These are phyloP conservation scores for Coniochaeta sp. DNA, from an alignment of 2,329 filamentous ascomycete genomes.

Conservation along the genomic window DNA sequence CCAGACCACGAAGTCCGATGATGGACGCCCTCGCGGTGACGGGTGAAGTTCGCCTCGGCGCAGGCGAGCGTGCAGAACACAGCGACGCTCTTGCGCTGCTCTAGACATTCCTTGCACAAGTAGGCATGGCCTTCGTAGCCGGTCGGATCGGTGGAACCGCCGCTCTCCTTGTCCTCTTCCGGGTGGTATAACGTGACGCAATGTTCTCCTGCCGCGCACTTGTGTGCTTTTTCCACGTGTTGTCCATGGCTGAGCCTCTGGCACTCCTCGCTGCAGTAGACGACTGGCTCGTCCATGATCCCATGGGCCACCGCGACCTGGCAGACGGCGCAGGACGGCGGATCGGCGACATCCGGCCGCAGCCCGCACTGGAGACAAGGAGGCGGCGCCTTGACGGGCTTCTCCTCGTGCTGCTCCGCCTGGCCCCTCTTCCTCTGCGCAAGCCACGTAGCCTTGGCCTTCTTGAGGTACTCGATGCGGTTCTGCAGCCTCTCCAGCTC, in stretches of 20 bases:
- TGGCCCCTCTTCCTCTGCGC: neutral
- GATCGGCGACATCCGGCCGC: neutral
- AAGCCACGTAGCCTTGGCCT: neutral
- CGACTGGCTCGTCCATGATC: neutral
- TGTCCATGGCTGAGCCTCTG: neutral
- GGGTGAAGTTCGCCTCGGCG: neutral
- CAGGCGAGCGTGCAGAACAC: neutral
- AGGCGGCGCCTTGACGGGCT: neutral
- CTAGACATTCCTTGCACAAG: neutral
- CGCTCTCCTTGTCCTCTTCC: neutral
- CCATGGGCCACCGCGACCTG: neutral
- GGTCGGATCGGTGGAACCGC: neutral
- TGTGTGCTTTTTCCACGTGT: neutral
- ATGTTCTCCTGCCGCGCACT: neutral
- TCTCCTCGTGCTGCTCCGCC: neutral
- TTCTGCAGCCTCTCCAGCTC: neutral
- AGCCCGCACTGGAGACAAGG: neutral
- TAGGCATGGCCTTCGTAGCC: neutral
- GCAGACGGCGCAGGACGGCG: neutral
- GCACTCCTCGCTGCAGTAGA: neutral
- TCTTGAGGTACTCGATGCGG: neutral
- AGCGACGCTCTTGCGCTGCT: neutral
- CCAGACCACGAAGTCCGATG: too few species aligned
- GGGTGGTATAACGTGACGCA: neutral
- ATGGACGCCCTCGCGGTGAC: neutral